A percentile compares a stretch with the other conserved stretches of the same genome.
These are phyloP conservation scores for Asterella californica DNA, from an alignment of 225 moss, liverwort and hornwort genomes.

Conservation along the genomic window DNA sequence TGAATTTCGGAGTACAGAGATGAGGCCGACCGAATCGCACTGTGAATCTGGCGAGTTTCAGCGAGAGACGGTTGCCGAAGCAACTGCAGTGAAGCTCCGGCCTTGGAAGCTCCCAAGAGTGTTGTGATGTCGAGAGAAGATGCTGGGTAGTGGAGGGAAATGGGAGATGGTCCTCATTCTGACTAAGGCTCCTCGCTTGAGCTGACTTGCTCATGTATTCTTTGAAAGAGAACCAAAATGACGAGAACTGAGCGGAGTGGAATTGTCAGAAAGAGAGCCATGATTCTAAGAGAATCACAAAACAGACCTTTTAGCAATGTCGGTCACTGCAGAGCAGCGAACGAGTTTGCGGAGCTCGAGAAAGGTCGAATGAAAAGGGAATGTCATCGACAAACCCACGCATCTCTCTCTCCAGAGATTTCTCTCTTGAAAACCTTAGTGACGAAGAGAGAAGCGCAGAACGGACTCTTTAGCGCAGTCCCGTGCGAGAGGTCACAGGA, in stretches of 20 bases:
- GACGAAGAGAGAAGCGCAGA: not conserved
- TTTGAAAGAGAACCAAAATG: not conserved
- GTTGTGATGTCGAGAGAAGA: not conserved
- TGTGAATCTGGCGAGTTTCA: not conserved
- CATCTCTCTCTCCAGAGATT: not conserved
- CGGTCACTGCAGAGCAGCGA: not conserved
- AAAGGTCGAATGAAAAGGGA: slow-evolving; percentile 3
- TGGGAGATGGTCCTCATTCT: not conserved
- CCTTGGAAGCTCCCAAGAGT: not conserved
- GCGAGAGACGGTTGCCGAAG: not conserved
- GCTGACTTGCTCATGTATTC: not conserved
- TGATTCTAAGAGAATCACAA: slow-evolving; percentile 9
- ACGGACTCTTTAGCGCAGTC: not conserved
- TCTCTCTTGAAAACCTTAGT: not conserved
- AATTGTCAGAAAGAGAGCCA: slow-evolving; percentile 11
- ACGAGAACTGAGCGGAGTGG: not conserved
- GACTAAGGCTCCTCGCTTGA: not conserved
- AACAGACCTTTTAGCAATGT: not conserved
- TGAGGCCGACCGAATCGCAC: not conserved
- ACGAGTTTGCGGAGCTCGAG: not conserved
- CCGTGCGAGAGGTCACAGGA: not conserved
- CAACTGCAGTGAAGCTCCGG: not conserved
- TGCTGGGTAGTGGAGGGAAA: not conserved
- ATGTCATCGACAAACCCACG: not conserved
- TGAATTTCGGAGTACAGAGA: not conserved